A percentile compares a stretch with the other conserved stretches of the same genome.
phyloP scores from a whole-genome alignment of 345 rosid genomes.

The Citrus trifoliata region DNA sequence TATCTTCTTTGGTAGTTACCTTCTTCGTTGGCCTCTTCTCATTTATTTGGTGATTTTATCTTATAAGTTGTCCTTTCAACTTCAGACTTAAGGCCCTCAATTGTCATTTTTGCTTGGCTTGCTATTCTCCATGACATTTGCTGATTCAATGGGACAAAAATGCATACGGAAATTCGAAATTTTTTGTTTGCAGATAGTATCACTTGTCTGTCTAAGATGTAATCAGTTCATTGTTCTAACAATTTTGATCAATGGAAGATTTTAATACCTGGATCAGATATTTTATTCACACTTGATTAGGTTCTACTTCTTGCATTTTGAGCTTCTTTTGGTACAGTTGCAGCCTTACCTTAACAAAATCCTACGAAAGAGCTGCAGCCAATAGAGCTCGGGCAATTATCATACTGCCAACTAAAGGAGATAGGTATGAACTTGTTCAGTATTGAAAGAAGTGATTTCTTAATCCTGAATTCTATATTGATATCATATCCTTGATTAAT shows the following conservation, averaged over 20 bases:
- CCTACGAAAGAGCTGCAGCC: slow-evolving; percentile 93
- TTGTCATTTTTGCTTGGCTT: neutral
- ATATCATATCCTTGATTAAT: slow-evolving; percentile 27
- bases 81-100: neutral
- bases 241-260: slow-evolving; percentile 9
- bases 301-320: slow-evolving; percentile 5
- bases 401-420: slow-evolving; percentile 78
- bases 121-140: neutral
- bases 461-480: slow-evolving; percentile 16
- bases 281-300: slow-evolving; percentile 1
- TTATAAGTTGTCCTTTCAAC: neutral
- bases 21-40: neutral
- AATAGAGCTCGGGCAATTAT: slow-evolving; percentile 82
- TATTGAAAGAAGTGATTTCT: slow-evolving; percentile 2
- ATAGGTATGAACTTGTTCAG: slow-evolving; percentile 51
- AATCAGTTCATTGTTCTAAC: neutral
- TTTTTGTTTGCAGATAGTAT: neutral
- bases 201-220: neutral
- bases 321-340: slow-evolving; percentile 64
- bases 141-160: neutral
- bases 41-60: neutral
- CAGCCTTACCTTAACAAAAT: slow-evolving; percentile 82
- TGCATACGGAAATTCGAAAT: neutral
- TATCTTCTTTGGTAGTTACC: neutral
- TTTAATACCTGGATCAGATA: neutral